phyloP scores from a whole-genome alignment of 768 basidiomycete species.

The Sutorius australiensis region DNA sequence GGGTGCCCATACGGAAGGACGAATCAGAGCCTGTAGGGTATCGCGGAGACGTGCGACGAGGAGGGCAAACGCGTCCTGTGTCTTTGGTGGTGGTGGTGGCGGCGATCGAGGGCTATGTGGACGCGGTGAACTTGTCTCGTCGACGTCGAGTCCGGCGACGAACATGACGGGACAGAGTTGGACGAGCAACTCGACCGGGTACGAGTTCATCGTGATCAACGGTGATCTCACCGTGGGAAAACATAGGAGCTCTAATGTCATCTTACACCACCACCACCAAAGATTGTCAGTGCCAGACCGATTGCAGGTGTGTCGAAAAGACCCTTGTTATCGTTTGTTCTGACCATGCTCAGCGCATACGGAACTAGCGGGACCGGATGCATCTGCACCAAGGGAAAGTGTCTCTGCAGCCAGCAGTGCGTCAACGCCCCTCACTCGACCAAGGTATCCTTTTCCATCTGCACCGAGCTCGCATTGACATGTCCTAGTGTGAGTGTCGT shows the following conservation, averaged over 20 bases:
- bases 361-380: slow-evolving; percentile 32
- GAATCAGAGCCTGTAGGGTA: slow-evolving; percentile 58
- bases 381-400: slow-evolving; percentile 28
- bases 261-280: neutral
- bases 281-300: slow-evolving; percentile 28
- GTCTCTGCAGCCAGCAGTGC: slow-evolving; percentile 28
- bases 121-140: neutral
- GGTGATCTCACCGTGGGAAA: slow-evolving; percentile 1
- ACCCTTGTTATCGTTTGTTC: neutral
- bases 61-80: slow-evolving; percentile 57
- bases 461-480: neutral
- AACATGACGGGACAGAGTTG: slow-evolving; percentile 94
- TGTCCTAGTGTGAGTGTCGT: slow-evolving; percentile 19
- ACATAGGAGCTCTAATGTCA: neutral
- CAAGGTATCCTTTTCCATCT: slow-evolving; percentile 9
- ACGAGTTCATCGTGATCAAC: slow-evolving; percentile 71
- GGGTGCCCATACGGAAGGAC: slow-evolving; percentile 67
- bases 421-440: slow-evolving; percentile 26
- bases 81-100: slow-evolving; percentile 23
- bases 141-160: slow-evolving; percentile 66
- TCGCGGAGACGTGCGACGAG: slow-evolving; percentile 65
- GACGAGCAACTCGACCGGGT: slow-evolving; percentile 84
- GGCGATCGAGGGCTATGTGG: neutral
- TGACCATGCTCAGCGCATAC: slow-evolving; percentile 24
- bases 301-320: slow-evolving; percentile 24